Base-by-base conservation (phyloP, 2,329 filamentous ascomycete species). In the Corinectria fuckeliana region DNA sequence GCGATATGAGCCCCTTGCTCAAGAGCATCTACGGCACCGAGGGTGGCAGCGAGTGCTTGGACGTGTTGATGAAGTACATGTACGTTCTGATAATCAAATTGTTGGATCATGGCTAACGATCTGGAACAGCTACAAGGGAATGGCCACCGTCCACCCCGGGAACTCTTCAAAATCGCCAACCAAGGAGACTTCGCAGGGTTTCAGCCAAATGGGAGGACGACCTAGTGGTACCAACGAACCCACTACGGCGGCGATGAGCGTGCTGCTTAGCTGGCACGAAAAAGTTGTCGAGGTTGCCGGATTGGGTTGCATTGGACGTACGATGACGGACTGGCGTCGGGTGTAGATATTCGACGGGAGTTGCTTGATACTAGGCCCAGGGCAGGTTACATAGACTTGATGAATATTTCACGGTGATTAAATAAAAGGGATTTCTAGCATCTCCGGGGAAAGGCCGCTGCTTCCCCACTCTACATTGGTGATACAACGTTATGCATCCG, bases 31-130 rank as follows among this genome's bases (percentile, higher is more conserved):
- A 95, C 79, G 82, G 81, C 60, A 88, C 89, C 10, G 87, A 91
- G 50, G 91, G 91, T 62, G 95, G 95, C 25, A 87, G 87, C 62
- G 95, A 98, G 78, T 85, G 91, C 61, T 81, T 96, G 67, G 95
- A 99, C 76, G 92, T 94, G 50, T 81, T 99, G 76, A 97, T 97
- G 91, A 99, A 99, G 82, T 99, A 97, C 79, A 82, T 97, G 88
- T 97, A 86, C 72, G 90, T 82, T 38, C 23, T 45, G 13, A 32
- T 32, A 16, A 38, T 28, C 14, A 23, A 21, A 23, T 6, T 9
- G 4, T 32, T 14, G 6, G 18, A 16, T 25, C 16, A 45, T 11
- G 10, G 23, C 65, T 71, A 58, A 71, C 58, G 28, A 10, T 4
- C 10, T 36, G 1, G 10, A 26, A 51, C 69, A 94, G 91, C 71